phyloP scores from a whole-genome alignment of 164 flowering plant species.

The Magnolia kwangsiensis region DNA sequence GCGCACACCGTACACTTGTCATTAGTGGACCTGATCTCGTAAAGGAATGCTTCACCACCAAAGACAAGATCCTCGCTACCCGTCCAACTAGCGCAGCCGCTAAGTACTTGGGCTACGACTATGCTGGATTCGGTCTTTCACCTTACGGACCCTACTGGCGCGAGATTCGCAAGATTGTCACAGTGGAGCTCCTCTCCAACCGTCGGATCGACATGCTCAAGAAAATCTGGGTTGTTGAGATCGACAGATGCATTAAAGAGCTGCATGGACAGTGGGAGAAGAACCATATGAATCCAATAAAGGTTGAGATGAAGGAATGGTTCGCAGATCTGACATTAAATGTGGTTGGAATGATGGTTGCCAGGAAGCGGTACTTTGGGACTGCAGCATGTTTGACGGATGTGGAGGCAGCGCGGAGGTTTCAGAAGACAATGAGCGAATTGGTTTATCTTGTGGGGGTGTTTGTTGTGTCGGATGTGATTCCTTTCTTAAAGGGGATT shows the following conservation, averaged over 20 bases:
- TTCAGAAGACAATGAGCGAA: neutral
- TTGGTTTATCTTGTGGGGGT: neutral
- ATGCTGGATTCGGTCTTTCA: slow-evolving; percentile 7
- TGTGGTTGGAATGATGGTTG: slow-evolving; percentile 1
- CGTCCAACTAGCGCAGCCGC: slow-evolving; percentile 1
- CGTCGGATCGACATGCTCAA: neutral
- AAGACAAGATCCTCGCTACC: slow-evolving; percentile 16
- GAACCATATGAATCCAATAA: neutral
- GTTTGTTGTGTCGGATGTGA: neutral
- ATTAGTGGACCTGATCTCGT: slow-evolving; percentile 16
- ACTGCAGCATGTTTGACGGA: neutral
- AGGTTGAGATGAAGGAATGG: slow-evolving; percentile 7
- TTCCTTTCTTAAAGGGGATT: slow-evolving; percentile 9
- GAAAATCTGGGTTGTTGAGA: neutral
- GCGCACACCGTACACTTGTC: slow-evolving; percentile 13
- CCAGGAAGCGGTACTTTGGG: slow-evolving; percentile 1
- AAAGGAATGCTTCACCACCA: slow-evolving; percentile 23
- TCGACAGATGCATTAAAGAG: neutral
- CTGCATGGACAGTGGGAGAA: neutral
- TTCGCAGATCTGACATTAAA: neutral
- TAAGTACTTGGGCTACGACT: slow-evolving; percentile 9
- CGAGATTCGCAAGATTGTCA: slow-evolving; percentile 5
- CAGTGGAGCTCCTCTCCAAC: neutral
- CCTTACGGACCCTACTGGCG: slow-evolving; percentile 17
- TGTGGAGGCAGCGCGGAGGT: neutral